Conservation (phyloP, 2,329 filamentous ascomycete genomes). For the Bipolaris sorokiniana region DNA sequence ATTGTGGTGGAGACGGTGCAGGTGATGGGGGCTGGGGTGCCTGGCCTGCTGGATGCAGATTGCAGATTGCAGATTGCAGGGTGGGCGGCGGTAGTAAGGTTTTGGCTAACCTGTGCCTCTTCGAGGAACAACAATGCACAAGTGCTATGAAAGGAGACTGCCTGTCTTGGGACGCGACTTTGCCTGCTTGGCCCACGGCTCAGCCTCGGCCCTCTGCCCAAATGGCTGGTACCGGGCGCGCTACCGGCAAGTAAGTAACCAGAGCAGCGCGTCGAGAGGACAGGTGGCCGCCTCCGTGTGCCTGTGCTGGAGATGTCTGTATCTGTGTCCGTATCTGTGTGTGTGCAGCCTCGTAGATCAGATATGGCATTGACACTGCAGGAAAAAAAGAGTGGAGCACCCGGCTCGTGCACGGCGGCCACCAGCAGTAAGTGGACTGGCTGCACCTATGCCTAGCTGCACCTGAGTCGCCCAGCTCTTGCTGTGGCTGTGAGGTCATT, state of each 20-base stretch:
- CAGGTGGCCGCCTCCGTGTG: neutral
- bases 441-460: no score
- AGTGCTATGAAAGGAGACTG: neutral
- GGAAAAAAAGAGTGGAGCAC: slow-evolving; percentile 8
- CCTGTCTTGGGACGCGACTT: slow-evolving; percentile 7
- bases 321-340: neutral
- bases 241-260: no score
- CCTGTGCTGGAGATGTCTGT: neutral
- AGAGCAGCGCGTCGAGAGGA: neutral
- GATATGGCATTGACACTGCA: neutral
- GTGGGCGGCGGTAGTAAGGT: slow-evolving; percentile 4
- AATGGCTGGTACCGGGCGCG: neutral
- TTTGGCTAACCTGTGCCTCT: neutral
- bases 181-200: slow-evolving; percentile 10
- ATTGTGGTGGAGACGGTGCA: slow-evolving; percentile 18
- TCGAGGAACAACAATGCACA: neutral
- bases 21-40: slow-evolving; percentile 2
- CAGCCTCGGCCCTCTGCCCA: neutral
- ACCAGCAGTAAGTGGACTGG: no score
- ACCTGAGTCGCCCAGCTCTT: neutral
- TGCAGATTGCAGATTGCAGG: no score
- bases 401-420: slow-evolving; percentile 8
- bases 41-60: slow-evolving; percentile 3
- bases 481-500: slow-evolving; percentile 31
- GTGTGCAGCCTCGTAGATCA: slow-evolving; percentile 14